Conservation (phyloP, 1,284 basidiomycete genomes). For the Phylloporus gajari region DNA sequence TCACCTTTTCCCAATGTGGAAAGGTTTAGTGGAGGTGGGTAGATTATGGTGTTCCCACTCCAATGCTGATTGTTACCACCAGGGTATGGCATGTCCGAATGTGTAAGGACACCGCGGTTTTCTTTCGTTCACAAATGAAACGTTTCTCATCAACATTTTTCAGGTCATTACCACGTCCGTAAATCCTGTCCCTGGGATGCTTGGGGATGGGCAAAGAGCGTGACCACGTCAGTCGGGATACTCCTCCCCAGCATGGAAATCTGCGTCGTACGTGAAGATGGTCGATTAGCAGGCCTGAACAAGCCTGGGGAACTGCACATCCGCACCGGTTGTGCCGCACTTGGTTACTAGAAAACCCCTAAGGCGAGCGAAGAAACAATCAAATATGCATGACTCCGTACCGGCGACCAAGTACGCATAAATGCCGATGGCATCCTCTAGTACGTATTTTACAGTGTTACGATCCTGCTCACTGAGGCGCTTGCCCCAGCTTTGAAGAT, state of each 20-base stretch:
- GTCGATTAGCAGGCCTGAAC: slow-evolving; percentile 60
- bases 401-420: slow-evolving; percentile 74
- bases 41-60: not conserved
- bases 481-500: slow-evolving; percentile 35
- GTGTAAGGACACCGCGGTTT: slow-evolving; percentile 58
- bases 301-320: slow-evolving; percentile 76
- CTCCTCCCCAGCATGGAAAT: slow-evolving; percentile 72
- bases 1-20: no score
- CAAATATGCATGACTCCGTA: slow-evolving; percentile 73
- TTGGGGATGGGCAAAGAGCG: slow-evolving; percentile 56
- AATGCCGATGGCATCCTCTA: slow-evolving; percentile 70
- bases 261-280: slow-evolving; percentile 68
- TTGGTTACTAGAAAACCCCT: slow-evolving; percentile 78
- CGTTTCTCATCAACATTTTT: slow-evolving; percentile 7
- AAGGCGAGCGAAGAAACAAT: slow-evolving; percentile 74
- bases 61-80: slow-evolving; percentile 6
- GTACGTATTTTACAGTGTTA: slow-evolving; percentile 50
- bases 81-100: slow-evolving; percentile 84
- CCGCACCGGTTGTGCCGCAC: slow-evolving; percentile 60
- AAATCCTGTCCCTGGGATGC: slow-evolving; percentile 57
- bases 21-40: slow-evolving; percentile 60
- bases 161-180: slow-evolving; percentile 67
- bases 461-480: not conserved
- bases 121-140: no score
- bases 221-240: slow-evolving; percentile 63